Evolutionary conservation across 352 stramenopile genomes (phyloP).

Genomic region (Globisporangium uncinulatum): DNA sequence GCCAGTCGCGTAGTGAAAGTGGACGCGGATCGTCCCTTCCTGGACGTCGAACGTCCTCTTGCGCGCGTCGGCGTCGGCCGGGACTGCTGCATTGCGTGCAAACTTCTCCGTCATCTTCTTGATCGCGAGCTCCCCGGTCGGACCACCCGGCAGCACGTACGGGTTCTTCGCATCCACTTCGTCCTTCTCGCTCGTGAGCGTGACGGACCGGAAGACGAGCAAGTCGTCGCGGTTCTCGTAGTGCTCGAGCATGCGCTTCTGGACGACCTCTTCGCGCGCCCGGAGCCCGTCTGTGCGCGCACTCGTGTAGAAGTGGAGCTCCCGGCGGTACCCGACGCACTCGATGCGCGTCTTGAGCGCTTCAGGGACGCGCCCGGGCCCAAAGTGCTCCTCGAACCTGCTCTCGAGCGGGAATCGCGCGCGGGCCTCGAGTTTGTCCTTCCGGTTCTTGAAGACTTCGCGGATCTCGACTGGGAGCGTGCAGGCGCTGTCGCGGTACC

Average conservation of each 20-base stretch:
- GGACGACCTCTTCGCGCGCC: constrained; percentile 83
- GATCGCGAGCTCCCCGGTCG: constrained; percentile 74
- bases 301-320: constrained; percentile 90
- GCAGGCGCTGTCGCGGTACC: constrained; percentile 72
- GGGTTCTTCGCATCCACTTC: constrained; percentile 74
- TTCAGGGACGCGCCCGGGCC: constrained; percentile 58
- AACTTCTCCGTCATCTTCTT: constrained; percentile 95
- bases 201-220: constrained; percentile 79
- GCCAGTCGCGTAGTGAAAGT: constrained; percentile 91
- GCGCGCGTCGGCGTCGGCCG: constrained; percentile 75
- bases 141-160: constrained; percentile 67
- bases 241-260: constrained; percentile 80
- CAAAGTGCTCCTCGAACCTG: constrained; percentile 85
- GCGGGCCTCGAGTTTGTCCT: constrained; percentile 84
- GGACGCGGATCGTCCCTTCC: constrained; percentile 83
- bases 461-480: constrained; percentile 85
- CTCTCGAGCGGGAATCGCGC: constrained; percentile 76
- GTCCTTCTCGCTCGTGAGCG: constrained; percentile 69
- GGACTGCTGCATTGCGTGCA: constrained; percentile 40
- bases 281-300: constrained; percentile 87
- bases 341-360: constrained; percentile 79
- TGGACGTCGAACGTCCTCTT: constrained; percentile 91
- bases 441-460: constrained; percentile 91
- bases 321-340: constrained; percentile 80
- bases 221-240: constrained; percentile 86